phyloP scores from a whole-genome alignment of 768 basidiomycete genomes.

The Macrolepiota albuminosa region DNA sequence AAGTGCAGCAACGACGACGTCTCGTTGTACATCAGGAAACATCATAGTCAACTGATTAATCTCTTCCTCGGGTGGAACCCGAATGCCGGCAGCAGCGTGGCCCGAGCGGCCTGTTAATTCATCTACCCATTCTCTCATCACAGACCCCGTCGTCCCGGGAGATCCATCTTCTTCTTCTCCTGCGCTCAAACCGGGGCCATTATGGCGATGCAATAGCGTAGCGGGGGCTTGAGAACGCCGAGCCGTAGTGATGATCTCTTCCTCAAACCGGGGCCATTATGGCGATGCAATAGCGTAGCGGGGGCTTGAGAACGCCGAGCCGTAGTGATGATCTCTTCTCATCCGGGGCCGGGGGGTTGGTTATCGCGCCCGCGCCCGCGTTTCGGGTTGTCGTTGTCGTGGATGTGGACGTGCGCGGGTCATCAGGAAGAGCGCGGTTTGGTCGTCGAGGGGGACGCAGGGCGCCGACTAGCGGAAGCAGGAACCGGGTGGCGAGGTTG shows the following conservation, averaged over 20 bases:
- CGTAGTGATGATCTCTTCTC: conserved; percentile 62
- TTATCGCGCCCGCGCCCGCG: too few species aligned
- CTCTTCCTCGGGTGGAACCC: conserved; percentile 73
- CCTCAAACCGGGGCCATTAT: conserved; percentile 23
- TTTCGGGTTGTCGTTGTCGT: conserved; percentile 10
- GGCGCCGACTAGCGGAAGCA: conserved; percentile 67
- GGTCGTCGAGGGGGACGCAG: conserved; percentile 58
- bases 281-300: conserved; percentile 18
- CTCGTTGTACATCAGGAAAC: conserved; percentile 79
- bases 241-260: conserved; percentile 65
- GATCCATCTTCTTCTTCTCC: conserved; percentile 7
- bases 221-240: conserved; percentile 21
- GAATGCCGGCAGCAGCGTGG: conserved; percentile 49
- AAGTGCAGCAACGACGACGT: conserved; percentile 68
- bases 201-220: conserved; percentile 18
- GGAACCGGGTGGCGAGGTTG: conserved; percentile 47
- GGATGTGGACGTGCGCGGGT: conserved; percentile 17
- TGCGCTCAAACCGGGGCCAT: conserved; percentile 17
- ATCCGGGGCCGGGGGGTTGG: conserved; percentile 23
- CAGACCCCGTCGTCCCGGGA: conserved; percentile 36
- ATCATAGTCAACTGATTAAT: conserved; percentile 69
- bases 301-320: conserved; percentile 30
- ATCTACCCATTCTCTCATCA: conserved; percentile 76
- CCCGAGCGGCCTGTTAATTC: conserved; percentile 67
- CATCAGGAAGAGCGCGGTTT: conserved; percentile 73